A percentile compares a stretch with the other conserved stretches of the same genome.
phyloP scores from a whole-genome alignment of 257 asterid species.

The Galeopsis tetrahit region DNA sequence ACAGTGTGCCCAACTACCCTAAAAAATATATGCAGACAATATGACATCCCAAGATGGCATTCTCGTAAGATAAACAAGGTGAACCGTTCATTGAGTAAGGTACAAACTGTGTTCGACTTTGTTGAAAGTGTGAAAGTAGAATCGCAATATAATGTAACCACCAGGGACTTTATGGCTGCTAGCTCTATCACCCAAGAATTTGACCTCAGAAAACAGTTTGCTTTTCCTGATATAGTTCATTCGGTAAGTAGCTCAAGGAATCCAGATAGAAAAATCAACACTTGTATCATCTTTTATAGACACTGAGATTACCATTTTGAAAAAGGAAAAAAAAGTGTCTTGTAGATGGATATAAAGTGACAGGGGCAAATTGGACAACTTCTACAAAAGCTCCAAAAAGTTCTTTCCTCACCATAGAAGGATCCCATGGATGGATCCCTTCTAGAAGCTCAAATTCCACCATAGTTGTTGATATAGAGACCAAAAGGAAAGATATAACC shows the following conservation, averaged over 20 bases:
- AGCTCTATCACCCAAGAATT: constrained; percentile 43
- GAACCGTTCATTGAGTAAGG: constrained; percentile 66
- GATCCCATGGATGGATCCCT: constrained; percentile 32
- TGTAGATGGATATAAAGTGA: constrained; percentile 35
- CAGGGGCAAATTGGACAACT: constrained; percentile 30
- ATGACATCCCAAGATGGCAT: constrained; percentile 88
- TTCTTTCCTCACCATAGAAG: constrained; percentile 32
- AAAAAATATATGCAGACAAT: constrained; percentile 76
- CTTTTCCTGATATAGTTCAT: constrained; percentile 29
- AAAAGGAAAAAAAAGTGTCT: constrained; percentile 49
- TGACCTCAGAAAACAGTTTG: constrained; percentile 26
- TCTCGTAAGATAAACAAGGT: constrained; percentile 81
- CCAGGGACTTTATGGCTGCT: constrained; percentile 51
- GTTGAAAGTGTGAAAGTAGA: constrained; percentile 75
- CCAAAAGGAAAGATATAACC: constrained; percentile 38
- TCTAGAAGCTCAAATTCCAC: constrained; percentile 43
- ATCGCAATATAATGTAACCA: constrained; percentile 55
- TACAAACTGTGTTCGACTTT: constrained; percentile 66
- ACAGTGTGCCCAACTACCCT: constrained; percentile 85
- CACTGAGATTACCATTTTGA: constrained; percentile 37
- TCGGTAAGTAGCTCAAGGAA: constrained; percentile 14
- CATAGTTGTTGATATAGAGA: constrained; percentile 16
- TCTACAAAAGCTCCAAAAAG: constrained; percentile 38
- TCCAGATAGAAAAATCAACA: constrained; percentile 22
- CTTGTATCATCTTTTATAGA: constrained; percentile 37